Evolutionary conservation across 495 filamentous ascomycete genomes (phyloP).

Genomic region (Lepraria neglecta): DNA sequence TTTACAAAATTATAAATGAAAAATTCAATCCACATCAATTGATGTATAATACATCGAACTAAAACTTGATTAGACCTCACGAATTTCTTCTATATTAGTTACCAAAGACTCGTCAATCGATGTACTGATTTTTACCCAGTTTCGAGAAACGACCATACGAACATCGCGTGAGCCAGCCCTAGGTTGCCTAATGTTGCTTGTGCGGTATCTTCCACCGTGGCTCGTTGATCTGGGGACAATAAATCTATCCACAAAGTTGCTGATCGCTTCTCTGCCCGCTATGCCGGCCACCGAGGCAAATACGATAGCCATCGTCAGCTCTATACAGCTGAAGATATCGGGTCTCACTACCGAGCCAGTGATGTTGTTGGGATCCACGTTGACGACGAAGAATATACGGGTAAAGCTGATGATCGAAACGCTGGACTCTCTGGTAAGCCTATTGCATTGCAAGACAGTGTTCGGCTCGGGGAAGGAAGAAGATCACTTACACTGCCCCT

Average conservation of each 20-base stretch:
- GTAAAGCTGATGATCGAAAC: constrained; percentile 18
- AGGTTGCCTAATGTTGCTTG: not conserved
- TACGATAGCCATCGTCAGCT: constrained; percentile 20
- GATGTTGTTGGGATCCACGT: constrained; percentile 14
- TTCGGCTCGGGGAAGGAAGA: not conserved
- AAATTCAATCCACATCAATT: no score
- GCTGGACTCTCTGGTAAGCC: not conserved
- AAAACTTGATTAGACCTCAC: no score
- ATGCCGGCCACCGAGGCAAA: constrained; percentile 19
- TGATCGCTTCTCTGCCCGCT: constrained; percentile 16
- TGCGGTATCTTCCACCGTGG: not conserved
- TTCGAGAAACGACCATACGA: not conserved
- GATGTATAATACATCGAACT: no score
- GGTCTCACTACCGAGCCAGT: constrained; percentile 19
- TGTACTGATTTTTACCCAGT: not conserved
- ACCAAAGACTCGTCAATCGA: not conserved
- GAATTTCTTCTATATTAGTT: not conserved
- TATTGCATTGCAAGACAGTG: not conserved
- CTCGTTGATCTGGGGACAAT: constrained; percentile 2
- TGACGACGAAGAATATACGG: constrained; percentile 19
- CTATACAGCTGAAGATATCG: constrained; percentile 21
- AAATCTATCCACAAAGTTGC: constrained; percentile 17
- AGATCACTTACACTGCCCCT: constrained; percentile 14
- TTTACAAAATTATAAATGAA: no score
- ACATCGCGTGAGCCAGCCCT: not conserved